Conservation (phyloP, 768 basidiomycete species). For the Leucosporidium yakuticum region DNA sequence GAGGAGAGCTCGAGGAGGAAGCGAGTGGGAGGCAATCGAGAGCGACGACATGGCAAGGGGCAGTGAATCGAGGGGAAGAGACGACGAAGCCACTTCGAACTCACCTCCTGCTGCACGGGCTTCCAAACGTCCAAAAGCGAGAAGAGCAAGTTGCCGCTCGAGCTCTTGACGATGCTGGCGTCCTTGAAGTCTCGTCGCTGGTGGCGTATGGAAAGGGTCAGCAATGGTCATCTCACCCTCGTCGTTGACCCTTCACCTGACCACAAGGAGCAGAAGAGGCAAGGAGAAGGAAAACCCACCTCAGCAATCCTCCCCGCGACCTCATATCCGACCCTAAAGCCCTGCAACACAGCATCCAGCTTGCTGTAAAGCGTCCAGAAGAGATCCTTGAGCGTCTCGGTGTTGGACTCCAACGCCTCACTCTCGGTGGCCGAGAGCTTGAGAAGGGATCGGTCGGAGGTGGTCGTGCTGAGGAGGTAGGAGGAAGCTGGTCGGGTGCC, state of each 20-base stretch:
- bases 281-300: constrained; percentile 51
- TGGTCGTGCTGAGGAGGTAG: too few relatives aligned
- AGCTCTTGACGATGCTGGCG: constrained; percentile 67
- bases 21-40: background rate
- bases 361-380: constrained; percentile 99
- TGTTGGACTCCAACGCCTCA: constrained; percentile 55
- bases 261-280: too few relatives aligned
- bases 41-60: background rate
- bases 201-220: background rate
- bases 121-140: constrained; percentile 81
- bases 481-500: background rate
- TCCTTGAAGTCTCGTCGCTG: constrained; percentile 90
- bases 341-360: constrained; percentile 85
- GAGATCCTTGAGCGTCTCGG: constrained; percentile 79
- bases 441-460: constrained; percentile 8
- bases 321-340: constrained; percentile 81
- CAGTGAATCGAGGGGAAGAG: too few relatives aligned
- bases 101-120: constrained; percentile 81
- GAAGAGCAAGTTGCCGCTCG: constrained; percentile 55
- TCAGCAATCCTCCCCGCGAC: constrained; percentile 83
- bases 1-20: too few relatives aligned
- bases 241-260: background rate
- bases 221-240: too few relatives aligned
- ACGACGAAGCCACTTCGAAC: constrained; percentile 16
- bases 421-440: constrained; percentile 28